phyloP scores from a whole-genome alignment of 108 stramenopile genomes.

The Skeletonema potamos region DNA sequence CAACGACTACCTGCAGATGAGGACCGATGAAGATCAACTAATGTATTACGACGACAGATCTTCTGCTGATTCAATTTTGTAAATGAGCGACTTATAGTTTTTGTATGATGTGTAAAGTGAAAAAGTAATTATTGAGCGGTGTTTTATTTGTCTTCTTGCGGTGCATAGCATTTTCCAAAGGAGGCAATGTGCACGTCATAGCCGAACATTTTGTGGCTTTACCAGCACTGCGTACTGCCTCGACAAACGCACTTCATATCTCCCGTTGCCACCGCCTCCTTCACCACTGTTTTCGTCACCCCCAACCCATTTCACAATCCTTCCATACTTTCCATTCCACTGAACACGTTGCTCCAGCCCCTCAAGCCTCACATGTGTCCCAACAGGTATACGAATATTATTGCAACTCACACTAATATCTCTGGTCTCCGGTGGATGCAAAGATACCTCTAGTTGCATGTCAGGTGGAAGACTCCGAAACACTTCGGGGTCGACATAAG shows the following conservation, averaged over 20 bases:
- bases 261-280: slow-evolving; percentile 10
- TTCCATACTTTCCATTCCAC: slow-evolving; percentile 47
- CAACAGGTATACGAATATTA: slow-evolving; percentile 38
- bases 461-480: neutral
- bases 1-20: neutral
- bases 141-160: too few relatives aligned
- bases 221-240: slow-evolving; percentile 27
- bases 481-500: neutral
- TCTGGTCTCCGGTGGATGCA: slow-evolving; percentile 11
- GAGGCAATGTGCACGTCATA: neutral
- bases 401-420: slow-evolving; percentile 29
- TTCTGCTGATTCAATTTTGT: neutral
- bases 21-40: neutral
- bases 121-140: neutral
- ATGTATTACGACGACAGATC: neutral
- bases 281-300: neutral
- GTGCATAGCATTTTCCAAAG: neutral
- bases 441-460: neutral
- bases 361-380: slow-evolving; percentile 33
- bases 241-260: slow-evolving; percentile 26
- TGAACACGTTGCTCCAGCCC: slow-evolving; percentile 30
- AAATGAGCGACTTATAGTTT: neutral
- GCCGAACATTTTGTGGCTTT: slow-evolving; percentile 28
- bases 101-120: neutral
- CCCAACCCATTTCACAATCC: slow-evolving; percentile 1